These are phyloP conservation scores for Epichloe amarillans DNA, from an alignment of 2,329 filamentous ascomycete species.

Conservation along the genomic window DNA sequence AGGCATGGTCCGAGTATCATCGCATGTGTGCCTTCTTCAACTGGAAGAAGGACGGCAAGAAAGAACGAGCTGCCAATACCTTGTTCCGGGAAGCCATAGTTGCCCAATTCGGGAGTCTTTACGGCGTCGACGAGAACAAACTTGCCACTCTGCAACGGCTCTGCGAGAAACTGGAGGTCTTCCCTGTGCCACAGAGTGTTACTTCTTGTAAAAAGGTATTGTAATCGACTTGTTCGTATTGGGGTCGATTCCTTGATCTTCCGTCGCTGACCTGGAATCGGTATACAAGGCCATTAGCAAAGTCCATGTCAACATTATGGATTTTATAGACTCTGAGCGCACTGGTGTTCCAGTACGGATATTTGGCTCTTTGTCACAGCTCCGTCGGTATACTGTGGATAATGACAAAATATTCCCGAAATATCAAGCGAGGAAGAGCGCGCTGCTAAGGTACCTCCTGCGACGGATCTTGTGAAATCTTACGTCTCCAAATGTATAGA, in stretches of 20 bases:
- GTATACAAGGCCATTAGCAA: background rate
- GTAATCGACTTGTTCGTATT: too few relatives aligned
- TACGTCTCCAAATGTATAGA: too few relatives aligned
- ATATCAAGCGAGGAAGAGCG: background rate
- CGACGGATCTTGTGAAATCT: background rate
- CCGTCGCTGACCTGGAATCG: background rate
- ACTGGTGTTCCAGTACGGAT: background rate
- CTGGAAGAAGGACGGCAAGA: background rate
- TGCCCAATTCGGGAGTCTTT: background rate
- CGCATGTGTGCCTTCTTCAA: background rate
- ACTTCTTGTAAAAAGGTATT: conserved; percentile 1
- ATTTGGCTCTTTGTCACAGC: background rate
- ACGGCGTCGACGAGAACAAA: background rate
- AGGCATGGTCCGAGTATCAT: background rate
- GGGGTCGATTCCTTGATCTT: background rate
- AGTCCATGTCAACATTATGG: conserved; percentile 3
- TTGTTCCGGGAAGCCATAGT: background rate
- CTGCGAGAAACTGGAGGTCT: background rate
- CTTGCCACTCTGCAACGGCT: background rate
- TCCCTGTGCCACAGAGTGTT: background rate
- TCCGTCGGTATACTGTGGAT: background rate
- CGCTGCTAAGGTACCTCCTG: background rate
- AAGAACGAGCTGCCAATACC: background rate
- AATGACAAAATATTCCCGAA: background rate
- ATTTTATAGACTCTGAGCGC: conserved; percentile 3